Evolutionary conservation across 2,329 filamentous ascomycete species (phyloP).

Genomic region (Truncatella angustata): DNA sequence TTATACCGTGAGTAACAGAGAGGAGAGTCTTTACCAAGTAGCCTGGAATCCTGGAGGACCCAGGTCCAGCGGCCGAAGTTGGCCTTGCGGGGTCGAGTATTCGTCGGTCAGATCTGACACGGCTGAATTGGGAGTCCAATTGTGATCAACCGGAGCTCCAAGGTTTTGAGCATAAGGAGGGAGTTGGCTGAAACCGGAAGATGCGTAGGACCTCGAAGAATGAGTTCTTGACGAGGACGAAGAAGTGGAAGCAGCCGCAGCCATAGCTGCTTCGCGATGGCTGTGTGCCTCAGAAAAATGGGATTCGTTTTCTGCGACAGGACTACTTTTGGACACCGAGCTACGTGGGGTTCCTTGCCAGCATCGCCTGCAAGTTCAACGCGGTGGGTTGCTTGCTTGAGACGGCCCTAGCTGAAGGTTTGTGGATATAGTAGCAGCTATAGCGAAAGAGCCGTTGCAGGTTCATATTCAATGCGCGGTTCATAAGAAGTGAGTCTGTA

Average conservation of each 20-base stretch:
- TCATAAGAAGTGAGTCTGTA: background rate
- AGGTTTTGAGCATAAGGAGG: slow-evolving; percentile 38
- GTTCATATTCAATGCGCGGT: background rate
- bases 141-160: slow-evolving; percentile 40
- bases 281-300: background rate
- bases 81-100: slow-evolving; percentile 38
- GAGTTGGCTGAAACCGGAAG: slow-evolving; percentile 46
- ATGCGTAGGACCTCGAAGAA: slow-evolving; percentile 43
- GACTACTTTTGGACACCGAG: slow-evolving; percentile 4
- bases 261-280: slow-evolving; percentile 7
- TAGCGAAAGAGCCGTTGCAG: background rate
- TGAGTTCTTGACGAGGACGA: slow-evolving; percentile 35
- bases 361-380: background rate
- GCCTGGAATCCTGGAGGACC: slow-evolving; percentile 53
- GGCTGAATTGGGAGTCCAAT: slow-evolving; percentile 47
- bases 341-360: background rate
- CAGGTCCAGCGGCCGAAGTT: slow-evolving; percentile 46
- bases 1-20: background rate
- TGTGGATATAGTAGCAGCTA: background rate
- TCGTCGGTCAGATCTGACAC: slow-evolving; percentile 40
- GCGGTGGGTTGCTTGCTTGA: background rate
- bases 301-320: background rate
- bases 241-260: slow-evolving; percentile 21
- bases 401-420: background rate
- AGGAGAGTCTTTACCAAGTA: slow-evolving; percentile 41